phyloP scores from a whole-genome alignment of 345 rosid genomes.

The Eucalyptus camaldulensis region DNA sequence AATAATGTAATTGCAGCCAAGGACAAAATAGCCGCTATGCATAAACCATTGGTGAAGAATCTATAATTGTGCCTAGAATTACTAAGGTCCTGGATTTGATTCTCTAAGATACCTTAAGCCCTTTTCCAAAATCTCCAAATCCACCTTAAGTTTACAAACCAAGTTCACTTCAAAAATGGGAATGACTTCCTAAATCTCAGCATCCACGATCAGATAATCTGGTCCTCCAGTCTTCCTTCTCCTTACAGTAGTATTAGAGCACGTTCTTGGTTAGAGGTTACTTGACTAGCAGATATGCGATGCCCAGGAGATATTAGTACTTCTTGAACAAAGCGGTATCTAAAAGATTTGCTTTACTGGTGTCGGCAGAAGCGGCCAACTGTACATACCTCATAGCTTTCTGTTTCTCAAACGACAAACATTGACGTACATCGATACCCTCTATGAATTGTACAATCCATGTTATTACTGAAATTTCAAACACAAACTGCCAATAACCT shows the following conservation, averaged over 20 bases:
- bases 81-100: not conserved
- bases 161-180: not conserved
- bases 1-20: not conserved
- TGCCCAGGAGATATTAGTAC: too few species aligned
- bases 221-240: not conserved
- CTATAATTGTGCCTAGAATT: not conserved
- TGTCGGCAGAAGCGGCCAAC: not conserved
- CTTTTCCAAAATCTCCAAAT: not conserved
- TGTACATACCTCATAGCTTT: too few species aligned
- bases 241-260: not conserved
- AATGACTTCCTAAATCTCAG: not conserved
- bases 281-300: not conserved
- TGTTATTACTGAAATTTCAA: too few species aligned
- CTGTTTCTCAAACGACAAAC: too few species aligned
- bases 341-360: too few species aligned
- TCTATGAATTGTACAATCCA: too few species aligned
- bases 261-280: not conserved
- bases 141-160: not conserved
- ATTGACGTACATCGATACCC: too few species aligned
- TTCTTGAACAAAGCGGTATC: too few species aligned
- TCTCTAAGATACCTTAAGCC: not conserved
- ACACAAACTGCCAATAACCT: too few species aligned
- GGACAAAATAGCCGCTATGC: not conserved
- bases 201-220: not conserved
- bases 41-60: not conserved